Conservation (phyloP, 768 basidiomycete species). For the Coprinopsis marcescibilis region DNA sequence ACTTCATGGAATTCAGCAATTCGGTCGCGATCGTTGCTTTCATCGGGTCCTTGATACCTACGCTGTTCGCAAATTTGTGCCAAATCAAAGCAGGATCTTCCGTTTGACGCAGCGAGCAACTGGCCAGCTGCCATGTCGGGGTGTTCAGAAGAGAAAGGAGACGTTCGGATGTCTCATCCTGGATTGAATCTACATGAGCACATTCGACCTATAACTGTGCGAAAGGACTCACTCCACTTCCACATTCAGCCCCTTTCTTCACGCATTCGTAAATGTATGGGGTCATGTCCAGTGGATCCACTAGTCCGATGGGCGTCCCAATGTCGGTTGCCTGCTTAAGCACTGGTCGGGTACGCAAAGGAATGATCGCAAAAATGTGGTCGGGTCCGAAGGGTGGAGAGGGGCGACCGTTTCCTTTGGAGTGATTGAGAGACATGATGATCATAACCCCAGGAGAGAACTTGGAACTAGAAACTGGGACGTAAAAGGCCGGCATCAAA, state of each 20-base stretch:
- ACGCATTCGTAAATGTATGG: conserved; percentile 37
- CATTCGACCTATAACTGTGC: too few species aligned
- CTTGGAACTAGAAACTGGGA: conserved; percentile 22
- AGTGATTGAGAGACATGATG: conserved; percentile 31
- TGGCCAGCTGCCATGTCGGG: conserved; percentile 31
- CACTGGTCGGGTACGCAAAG: conserved; percentile 41
- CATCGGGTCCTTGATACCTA: conserved; percentile 27
- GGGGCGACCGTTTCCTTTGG: conserved; percentile 23
- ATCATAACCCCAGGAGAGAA: conserved; percentile 30
- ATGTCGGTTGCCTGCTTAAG: conserved; percentile 30
- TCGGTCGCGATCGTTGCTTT: conserved; percentile 33
- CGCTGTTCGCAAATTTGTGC: conserved; percentile 36
- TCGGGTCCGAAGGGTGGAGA: conserved; percentile 27
- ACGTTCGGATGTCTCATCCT: conserved; percentile 22
- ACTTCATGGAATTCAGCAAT: conserved; percentile 36
- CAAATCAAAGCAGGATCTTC: conserved; percentile 33
- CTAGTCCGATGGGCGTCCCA: conserved; percentile 38
- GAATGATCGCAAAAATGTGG: conserved; percentile 45
- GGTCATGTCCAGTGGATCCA: conserved; percentile 56
- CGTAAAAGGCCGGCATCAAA: conserved; percentile 37
- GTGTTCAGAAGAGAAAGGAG: conserved; percentile 28
- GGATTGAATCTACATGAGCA: neutral
- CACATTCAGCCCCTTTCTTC: conserved; percentile 3
- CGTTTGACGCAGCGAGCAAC: conserved; percentile 18
- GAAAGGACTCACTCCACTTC: neutral